Base-by-base conservation (phyloP, 2,329 filamentous ascomycete genomes). In the Pseudogymnoascus sp. region DNA sequence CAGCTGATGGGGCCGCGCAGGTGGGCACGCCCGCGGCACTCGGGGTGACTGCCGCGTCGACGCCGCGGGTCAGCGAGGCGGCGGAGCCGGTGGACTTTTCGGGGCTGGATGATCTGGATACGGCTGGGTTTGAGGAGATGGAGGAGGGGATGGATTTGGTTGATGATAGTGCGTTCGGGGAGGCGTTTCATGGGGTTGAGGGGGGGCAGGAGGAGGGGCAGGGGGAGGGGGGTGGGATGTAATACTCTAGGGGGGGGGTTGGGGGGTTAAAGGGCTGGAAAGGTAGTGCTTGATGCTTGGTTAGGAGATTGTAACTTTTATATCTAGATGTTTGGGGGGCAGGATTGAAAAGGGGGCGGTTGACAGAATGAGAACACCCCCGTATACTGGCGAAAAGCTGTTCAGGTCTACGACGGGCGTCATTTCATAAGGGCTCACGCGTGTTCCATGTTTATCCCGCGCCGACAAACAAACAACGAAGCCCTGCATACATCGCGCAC, bases 121-220 rank as follows among this genome's bases (percentile, higher is more conserved):
- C 87, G 23, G 88, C 87, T 0, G 88, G 87, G 40, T 91, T 88
- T 71, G 85, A 83, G 44, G 79, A 80, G 42, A 74, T 72, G 3
- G 73, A 70, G 0, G 76, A 74, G n/a, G 82, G 83, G 72, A 74
- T 87, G 61, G 80, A 83, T 69, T 82, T 87, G 77, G 83, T 91
- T 78, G 88, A 91, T 57, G 88, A 92, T 71, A 91, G 87, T 36
- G 90, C 89, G 1, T 95, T 95, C 77, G 90, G 89, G 2, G 89
- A 95, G 69, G 90, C 90, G 0, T 91, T 93, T 75, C 89, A 92
- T 69, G 84, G 83, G 4, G 82, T 86, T 11, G 81, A 73, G 28
- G 66, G 50, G 7, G 68, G 67, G 17, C 69, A 66, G n/a, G 66
- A 69, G 17, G 38, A 44, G 8, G 64, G 35, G 2, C 63, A 66